Evolutionary conservation across 2,329 filamentous ascomycete genomes (phyloP).

Genomic region (Stemphylium vesicarium): DNA sequence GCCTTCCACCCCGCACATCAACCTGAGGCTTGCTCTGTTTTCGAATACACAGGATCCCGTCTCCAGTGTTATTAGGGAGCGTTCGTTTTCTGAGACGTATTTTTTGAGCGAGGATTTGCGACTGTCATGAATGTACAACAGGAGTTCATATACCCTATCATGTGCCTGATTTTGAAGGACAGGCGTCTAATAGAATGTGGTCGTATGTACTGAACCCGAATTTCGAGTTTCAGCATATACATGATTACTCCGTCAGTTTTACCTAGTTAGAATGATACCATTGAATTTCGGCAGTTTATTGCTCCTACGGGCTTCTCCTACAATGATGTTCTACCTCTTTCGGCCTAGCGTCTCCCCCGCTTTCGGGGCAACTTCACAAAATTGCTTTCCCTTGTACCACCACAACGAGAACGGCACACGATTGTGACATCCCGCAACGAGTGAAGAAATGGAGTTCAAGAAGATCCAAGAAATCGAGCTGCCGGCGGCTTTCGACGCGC

Average conservation of each 20-base stretch:
- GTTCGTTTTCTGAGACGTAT: background rate
- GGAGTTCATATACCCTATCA: background rate
- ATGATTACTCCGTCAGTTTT: background rate
- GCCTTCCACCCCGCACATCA: background rate
- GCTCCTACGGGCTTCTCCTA: background rate
- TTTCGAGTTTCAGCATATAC: background rate
- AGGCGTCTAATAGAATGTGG: background rate
- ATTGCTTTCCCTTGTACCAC: slow-evolving; percentile 1
- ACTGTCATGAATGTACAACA: background rate
- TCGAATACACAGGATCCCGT: background rate
- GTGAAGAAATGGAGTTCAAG: slow-evolving; percentile 45
- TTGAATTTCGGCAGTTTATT: too few species aligned
- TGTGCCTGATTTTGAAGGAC: background rate
- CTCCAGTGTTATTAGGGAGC: background rate
- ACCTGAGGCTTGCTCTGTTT: background rate
- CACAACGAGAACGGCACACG: background rate
- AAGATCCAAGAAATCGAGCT: slow-evolving; percentile 54
- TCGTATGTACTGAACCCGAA: background rate
- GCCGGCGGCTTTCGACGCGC: slow-evolving; percentile 58
- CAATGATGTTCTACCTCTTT: background rate
- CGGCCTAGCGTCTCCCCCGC: slow-evolving; percentile 3
- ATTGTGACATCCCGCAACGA: background rate
- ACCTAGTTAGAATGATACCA: background rate
- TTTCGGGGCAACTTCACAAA: slow-evolving; percentile 3
- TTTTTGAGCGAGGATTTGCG: background rate